phyloP scores from a whole-genome alignment of 2,329 filamentous ascomycete species.

The Escovopsis sp. region DNA sequence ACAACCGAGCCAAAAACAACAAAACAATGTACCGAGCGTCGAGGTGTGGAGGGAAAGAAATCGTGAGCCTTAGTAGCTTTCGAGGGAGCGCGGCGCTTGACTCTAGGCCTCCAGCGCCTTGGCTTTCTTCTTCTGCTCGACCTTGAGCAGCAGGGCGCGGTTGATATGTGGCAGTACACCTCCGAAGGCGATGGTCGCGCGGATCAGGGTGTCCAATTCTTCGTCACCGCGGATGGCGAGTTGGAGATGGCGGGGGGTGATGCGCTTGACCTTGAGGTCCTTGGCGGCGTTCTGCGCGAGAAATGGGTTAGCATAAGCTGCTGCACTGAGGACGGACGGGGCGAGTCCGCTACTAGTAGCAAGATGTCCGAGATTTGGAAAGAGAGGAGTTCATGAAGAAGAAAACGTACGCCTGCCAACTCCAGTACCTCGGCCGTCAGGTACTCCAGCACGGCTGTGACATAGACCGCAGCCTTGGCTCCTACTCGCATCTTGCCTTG shows the following conservation, averaged over 20 bases:
- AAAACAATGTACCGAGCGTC: slow-evolving; percentile 9
- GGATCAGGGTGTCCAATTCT: slow-evolving; percentile 93
- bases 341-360: not conserved
- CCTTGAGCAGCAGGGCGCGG: slow-evolving; percentile 86
- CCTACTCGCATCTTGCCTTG: slow-evolving; percentile 99
- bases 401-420: slow-evolving; percentile 63
- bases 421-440: slow-evolving; percentile 96
- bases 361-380: too few relatives aligned
- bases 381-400: not conserved
- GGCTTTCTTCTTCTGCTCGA: slow-evolving; percentile 92
- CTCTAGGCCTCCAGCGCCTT: slow-evolving; percentile 32
- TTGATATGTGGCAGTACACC: slow-evolving; percentile 99
- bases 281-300: slow-evolving; percentile 72
- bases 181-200: slow-evolving; percentile 94
- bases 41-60: not conserved
- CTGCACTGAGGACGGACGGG: slow-evolving; percentile 1
- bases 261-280: slow-evolving; percentile 99
- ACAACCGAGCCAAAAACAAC: not conserved
- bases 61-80: too few relatives aligned
- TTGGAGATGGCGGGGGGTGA: slow-evolving; percentile 93
- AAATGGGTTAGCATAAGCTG: slow-evolving; percentile 10
- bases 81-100: slow-evolving; percentile 3
- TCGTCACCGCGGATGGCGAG: slow-evolving; percentile 97
- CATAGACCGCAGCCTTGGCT: slow-evolving; percentile 95
- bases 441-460: slow-evolving; percentile 96